Base-by-base conservation (phyloP, 306 rosid species). In the Casuarina cunninghamiana region DNA sequence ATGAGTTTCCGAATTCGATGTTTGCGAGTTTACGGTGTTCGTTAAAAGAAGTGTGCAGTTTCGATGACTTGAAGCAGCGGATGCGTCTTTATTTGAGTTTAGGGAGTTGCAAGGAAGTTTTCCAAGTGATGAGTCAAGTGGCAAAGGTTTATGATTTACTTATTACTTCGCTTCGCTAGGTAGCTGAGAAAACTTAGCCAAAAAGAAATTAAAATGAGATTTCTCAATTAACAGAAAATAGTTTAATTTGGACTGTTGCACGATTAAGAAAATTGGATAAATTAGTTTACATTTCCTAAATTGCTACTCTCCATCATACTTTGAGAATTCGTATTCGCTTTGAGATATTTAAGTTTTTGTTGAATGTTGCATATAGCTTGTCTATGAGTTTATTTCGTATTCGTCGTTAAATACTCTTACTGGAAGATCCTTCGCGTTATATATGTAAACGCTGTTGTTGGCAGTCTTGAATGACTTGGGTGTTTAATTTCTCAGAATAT, bases 41-140 rank as follows among this genome's bases (percentile, higher is more conserved):
- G 48, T 74, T 94, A 84, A 87, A 83, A 73, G 90, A 87, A 45
- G 83, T 94, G 1, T 94, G 98, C 61, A 92, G 98, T 75, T 92
- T 94, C 4, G 97, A 92, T 45, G 98, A 94, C 80, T 86, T 92
- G 87, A 85, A 82, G 83, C 89, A 80, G 89, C 80, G 98, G 62
- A 88, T 94, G 93, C 67, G 80, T 19, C 80, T 87, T 71, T 87
- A 94, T 80, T 80, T 94, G 83, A 94, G 85, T 75, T 75, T 87
- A 53, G 78, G 84, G 41, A 78, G 86, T 74, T 90, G 97, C 76
- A 77, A 87, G 48, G 95, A 92, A 72, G 81, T 90, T 74, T 89
- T 87, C 53, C 83, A 86, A 73, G 86, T 79, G 57, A 87, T 92
- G 97, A 86, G 70, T 86, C 97, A 80, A 46, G 89, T 92, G 42